These are phyloP conservation scores for Nidularia sp. DNA, from an alignment of 768 basidiomycete species.

Conservation along the genomic window DNA sequence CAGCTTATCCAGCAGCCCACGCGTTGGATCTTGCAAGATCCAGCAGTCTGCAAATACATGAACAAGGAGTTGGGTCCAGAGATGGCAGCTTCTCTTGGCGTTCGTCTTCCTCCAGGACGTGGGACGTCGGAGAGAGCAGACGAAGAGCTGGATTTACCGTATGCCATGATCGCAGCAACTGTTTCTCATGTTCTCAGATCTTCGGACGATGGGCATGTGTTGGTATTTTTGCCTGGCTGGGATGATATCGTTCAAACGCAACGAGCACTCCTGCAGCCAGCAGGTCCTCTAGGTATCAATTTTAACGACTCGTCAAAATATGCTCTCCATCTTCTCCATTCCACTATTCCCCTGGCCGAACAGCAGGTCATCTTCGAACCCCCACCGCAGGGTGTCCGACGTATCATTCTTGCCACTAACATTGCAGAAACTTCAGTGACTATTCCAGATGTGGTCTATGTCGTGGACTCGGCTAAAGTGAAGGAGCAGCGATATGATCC, in stretches of 20 bases:
- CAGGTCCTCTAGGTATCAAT: constrained; percentile 49
- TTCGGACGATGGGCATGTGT: constrained; percentile 79
- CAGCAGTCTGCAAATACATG: constrained; percentile 68
- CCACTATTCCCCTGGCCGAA: constrained; percentile 81
- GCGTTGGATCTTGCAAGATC: constrained; percentile 68
- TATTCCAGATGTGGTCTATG: constrained; percentile 92
- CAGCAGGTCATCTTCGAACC: constrained; percentile 90
- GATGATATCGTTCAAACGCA: constrained; percentile 82
- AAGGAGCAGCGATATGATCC: constrained; percentile 92
- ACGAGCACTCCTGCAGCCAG: constrained; percentile 48
- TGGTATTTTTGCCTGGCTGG: constrained; percentile 92
- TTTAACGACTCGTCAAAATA: constrained; percentile 58
- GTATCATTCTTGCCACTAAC: constrained; percentile 91
- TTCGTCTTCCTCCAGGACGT: constrained; percentile 9
- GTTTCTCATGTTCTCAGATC: constrained; percentile 71
- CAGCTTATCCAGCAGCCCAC: constrained; percentile 38
- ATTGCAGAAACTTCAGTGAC: constrained; percentile 95
- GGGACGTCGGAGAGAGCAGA: constrained; percentile 16
- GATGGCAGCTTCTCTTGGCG: constrained; percentile 18
- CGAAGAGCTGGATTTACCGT: constrained; percentile 73
- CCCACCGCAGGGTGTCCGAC: constrained; percentile 69
- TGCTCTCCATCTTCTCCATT: constrained; percentile 82
- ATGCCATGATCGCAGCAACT: constrained; percentile 75
- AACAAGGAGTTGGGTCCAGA: constrained; percentile 54
- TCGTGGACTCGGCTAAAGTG: constrained; percentile 84